Evolutionary conservation across 2,329 filamentous ascomycete genomes (phyloP).

Genomic region (Fusarium falciforme): DNA sequence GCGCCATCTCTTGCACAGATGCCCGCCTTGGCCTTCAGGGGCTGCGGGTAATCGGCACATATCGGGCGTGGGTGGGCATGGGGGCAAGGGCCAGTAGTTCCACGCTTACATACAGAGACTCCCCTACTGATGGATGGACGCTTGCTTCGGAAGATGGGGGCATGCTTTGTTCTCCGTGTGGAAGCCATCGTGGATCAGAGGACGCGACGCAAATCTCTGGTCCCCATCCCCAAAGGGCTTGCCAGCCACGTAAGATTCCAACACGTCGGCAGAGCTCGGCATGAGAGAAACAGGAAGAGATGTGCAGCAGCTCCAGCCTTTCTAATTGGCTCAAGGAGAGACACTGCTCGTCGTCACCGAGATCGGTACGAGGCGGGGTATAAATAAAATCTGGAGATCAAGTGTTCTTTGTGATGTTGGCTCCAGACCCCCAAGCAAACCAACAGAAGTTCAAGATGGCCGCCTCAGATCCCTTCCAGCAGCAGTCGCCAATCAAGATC

Average conservation of each 20-base stretch:
- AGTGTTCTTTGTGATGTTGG: neutral
- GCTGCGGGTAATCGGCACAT: constrained; percentile 30
- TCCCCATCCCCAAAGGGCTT: neutral
- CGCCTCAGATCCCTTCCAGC: constrained; percentile 34
- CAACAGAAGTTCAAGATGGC: constrained; percentile 27
- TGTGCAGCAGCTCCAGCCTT: constrained; percentile 21
- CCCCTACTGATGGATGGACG: constrained; percentile 5
- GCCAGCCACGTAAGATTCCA: neutral
- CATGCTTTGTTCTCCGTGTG: neutral
- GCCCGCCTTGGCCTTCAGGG: constrained; percentile 6
- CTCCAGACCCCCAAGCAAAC: neutral
- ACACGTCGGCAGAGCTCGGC: constrained; percentile 18
- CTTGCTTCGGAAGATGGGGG: neutral
- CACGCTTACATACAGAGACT: constrained; percentile 27
- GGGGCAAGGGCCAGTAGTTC: neutral
- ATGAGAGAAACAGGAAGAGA: constrained; percentile 1
- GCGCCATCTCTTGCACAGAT: neutral
- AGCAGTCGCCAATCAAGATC: constrained; percentile 57
- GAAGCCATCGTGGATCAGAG: constrained; percentile 1
- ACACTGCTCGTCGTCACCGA: constrained; percentile 8
- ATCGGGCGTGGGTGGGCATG: neutral
- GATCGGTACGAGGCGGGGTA: constrained; percentile 23
- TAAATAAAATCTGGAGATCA: constrained; percentile 38
- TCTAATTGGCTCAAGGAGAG: constrained; percentile 24
- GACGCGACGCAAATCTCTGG: neutral